phyloP scores from a whole-genome alignment of 306 rosid species.

The Purshia tridentata region DNA sequence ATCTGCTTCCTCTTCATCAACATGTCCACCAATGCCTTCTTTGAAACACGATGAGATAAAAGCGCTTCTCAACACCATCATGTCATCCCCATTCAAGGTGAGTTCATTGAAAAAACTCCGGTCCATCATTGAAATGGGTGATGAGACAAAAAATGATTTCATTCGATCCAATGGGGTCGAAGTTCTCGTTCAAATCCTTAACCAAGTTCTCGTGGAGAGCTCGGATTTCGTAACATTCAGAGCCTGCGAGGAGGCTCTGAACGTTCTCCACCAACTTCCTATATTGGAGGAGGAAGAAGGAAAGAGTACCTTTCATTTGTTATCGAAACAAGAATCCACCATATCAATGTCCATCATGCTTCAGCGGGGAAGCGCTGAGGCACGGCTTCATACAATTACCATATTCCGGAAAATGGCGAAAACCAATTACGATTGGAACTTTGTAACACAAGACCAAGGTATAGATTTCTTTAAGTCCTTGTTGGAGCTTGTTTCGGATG shows the following conservation, averaged over 20 bases:
- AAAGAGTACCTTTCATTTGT: constrained; percentile 14
- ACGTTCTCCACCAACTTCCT: constrained; percentile 37
- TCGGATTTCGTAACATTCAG: constrained; percentile 40
- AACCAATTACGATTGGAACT: constrained; percentile 37
- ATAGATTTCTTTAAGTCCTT: constrained; percentile 48
- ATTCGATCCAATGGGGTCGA: constrained; percentile 32
- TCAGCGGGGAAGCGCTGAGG: constrained; percentile 46
- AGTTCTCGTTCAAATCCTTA: constrained; percentile 31
- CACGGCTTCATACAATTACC: constrained; percentile 36
- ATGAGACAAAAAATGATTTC: constrained; percentile 23
- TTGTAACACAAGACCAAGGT: constrained; percentile 40
- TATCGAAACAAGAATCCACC: constrained; percentile 32
- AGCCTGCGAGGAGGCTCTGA: constrained; percentile 54
- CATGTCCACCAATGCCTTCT: neutral
- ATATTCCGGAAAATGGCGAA: constrained; percentile 34
- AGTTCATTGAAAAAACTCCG: constrained; percentile 43
- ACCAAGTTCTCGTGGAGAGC: constrained; percentile 29
- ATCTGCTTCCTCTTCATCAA: constrained; percentile 7
- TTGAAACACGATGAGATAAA: constrained; percentile 25
- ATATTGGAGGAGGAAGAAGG: constrained; percentile 24
- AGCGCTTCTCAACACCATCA: constrained; percentile 31
- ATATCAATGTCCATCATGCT: constrained; percentile 42
- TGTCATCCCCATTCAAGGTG: constrained; percentile 57
- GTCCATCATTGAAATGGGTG: constrained; percentile 33
- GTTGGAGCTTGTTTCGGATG: constrained; percentile 53